Percentiles rank a stretch among this genome's conserved stretches.
These are phyloP conservation scores for Mycosarcoma maydis DNA, from an alignment of 1,284 basidiomycete species.

Conservation along the genomic window DNA sequence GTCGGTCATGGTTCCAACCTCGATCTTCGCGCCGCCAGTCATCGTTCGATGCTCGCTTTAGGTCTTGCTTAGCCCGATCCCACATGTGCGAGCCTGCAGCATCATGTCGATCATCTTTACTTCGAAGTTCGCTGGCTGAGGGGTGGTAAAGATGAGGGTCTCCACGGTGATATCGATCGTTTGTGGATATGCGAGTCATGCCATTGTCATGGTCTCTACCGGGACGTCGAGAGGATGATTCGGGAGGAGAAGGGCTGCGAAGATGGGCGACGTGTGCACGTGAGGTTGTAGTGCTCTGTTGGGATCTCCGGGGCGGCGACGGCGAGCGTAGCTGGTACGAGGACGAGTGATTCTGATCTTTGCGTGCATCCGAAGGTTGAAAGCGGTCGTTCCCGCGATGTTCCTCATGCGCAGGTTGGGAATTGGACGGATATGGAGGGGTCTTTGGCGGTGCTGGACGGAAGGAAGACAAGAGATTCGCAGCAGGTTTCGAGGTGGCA, in stretches of 20 bases:
- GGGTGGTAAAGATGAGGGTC: constrained; percentile 1
- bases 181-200: not conserved
- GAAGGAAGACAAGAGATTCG: not conserved
- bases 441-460: constrained; percentile 28
- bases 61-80: not conserved
- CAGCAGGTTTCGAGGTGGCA: not conserved
- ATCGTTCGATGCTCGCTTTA: not conserved
- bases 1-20: constrained; percentile 1
- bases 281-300: not conserved
- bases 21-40: constrained; percentile 4
- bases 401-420: not conserved
- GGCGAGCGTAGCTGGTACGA: constrained; percentile 25
- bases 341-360: not conserved
- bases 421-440: constrained; percentile 12
- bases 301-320: constrained; percentile 5
- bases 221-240: constrained; percentile 4
- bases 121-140: not conserved
- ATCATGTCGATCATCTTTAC: constrained; percentile 1
- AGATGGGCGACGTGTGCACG: constrained; percentile 2
- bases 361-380: not conserved
- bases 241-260: constrained; percentile 27
- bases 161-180: constrained; percentile 4
- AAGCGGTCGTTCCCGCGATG: constrained; percentile 5
- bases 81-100: not conserved
- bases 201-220: constrained; percentile 1